Base-by-base conservation (phyloP, 331 rosid genomes). In the Stylosanthes scabra region DNA sequence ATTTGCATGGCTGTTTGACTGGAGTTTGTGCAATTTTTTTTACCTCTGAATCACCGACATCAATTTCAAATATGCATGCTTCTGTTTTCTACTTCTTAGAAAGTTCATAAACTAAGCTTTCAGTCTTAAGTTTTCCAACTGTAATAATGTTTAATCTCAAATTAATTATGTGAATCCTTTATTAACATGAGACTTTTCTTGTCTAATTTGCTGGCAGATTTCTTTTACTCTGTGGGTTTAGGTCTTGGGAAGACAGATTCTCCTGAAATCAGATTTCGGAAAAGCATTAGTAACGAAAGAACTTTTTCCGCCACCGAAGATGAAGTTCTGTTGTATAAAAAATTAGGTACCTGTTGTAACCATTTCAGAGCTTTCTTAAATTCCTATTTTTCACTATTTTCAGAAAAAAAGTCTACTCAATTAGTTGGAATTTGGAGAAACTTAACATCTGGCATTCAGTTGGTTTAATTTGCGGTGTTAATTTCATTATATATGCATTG, bases 221-320 rank as follows among this genome's bases (percentile, higher is more conserved):
- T 90, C 81, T 93, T 93, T 72, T 83, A 78, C 54, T 88, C 97
- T 39, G 96, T 93, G 80, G 98, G 97, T 76, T 91, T 93, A 71
- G 98, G 97, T 52, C 82, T 93, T 16, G 97, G 98, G 73, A 73
- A 85, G 76, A 90, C 97, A 9, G 85, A 76, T 78, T 76, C 85
- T 50, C 97, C 96, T 41, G 82, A 87, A 86, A 80, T 54, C 59
- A 87, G 88, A 80, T 83, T 73, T 73, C 83, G 93, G 73, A 90
- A 87, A 81, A 93, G 98, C 75, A 93, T 93, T 47, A 93, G 97
- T 70, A 90, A 86, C 16, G 97, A 93, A 80, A 85, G 98, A 78
- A 86, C 97, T 16, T 93, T 93, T 90, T 83, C 96, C 46, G 90
- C 97, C 81, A 90, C 93, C 1, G 81, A 76, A 40, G 89, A 90